Base-by-base conservation (phyloP, 208 protist species). In the Angomonas ambiguus region DNA sequence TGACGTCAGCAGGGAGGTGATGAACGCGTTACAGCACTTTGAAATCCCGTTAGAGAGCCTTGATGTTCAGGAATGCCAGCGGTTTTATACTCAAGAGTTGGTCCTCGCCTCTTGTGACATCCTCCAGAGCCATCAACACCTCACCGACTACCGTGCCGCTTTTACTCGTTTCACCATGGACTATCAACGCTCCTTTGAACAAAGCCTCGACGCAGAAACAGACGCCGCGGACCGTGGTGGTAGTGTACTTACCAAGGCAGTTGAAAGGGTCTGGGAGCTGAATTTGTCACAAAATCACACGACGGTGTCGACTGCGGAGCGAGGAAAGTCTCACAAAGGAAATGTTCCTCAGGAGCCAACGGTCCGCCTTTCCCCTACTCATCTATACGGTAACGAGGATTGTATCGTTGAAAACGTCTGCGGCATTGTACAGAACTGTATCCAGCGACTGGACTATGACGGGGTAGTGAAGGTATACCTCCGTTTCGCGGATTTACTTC, bases 11-110 rank as follows among this genome's bases (percentile, higher is more conserved):
- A 68, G 74, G 16, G 62, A 80, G 20, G 32, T 74, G 25, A 64
- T 56, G 1, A 80, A 80, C 25, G 82, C 82, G 0, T 60, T 85
- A 35, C 66, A 38, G 2, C 74, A 88, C 71, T 88, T 80, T 65
- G 0, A 27, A 20, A 67, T 88, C 35, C 33, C 76, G 6, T 18
- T 76, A 5, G 24, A 33, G n/a, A 49, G 62, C 22, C 32, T 77
- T 22, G 59, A 71, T 16, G 30, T 61, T 27, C 18, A 4, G 24
- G 11, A 61, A 2, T 31, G 30, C 16, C 34, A 24, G 13, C 56
- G 56, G 16, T 61, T 61, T 2, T 45, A 61, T 31, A 41, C 32
- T 42, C 24, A 45, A 10, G 56, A 61, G 56, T 38, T 41, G 1
- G 30, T 41, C 30, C 5, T 42, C 30, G 2, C 56, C 25, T 34